A percentile compares a stretch with the other conserved stretches of the same genome.
These are phyloP conservation scores for Arachnomyces sp. DNA, from an alignment of 2,329 filamentous ascomycete genomes.

Conservation along the genomic window DNA sequence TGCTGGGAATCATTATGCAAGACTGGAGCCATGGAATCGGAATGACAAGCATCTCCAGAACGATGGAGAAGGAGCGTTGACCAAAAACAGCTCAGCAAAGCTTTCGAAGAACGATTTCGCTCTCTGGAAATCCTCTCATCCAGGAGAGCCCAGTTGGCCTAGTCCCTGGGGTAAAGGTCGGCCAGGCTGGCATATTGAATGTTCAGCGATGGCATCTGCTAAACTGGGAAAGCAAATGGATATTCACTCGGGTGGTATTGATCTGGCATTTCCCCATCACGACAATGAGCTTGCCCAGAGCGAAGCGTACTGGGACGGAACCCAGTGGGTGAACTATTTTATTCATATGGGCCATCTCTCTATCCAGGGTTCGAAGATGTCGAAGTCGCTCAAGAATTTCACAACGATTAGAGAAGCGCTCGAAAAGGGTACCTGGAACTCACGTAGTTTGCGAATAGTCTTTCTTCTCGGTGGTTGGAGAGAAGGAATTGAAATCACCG, in stretches of 20 bases:
- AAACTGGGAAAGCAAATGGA: slow-evolving; percentile 80
- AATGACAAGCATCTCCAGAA: slow-evolving; percentile 76
- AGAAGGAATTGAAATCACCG: slow-evolving; percentile 83
- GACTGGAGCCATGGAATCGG: slow-evolving; percentile 75
- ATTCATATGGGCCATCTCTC: slow-evolving; percentile 89
- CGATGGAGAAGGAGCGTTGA: slow-evolving; percentile 80
- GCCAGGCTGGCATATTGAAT: slow-evolving; percentile 96
- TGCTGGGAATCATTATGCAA: slow-evolving; percentile 75
- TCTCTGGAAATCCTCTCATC: slow-evolving; percentile 86
- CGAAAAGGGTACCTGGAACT: slow-evolving; percentile 60
- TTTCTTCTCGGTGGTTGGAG: slow-evolving; percentile 87
- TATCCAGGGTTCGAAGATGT: slow-evolving; percentile 91
- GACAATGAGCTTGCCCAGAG: slow-evolving; percentile 89
- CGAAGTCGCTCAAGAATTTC: slow-evolving; percentile 92
- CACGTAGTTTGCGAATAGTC: slow-evolving; percentile 72
- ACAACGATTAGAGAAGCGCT: slow-evolving; percentile 85
- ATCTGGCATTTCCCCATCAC: slow-evolving; percentile 85
- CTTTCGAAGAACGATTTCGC: slow-evolving; percentile 77
- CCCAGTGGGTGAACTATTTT: slow-evolving; percentile 92
- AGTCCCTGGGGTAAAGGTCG: slow-evolving; percentile 81
- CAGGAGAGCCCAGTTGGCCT: slow-evolving; percentile 84
- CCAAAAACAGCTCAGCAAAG: slow-evolving; percentile 55
- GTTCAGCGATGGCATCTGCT: slow-evolving; percentile 89
- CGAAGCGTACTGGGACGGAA: slow-evolving; percentile 66
- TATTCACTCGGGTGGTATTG: slow-evolving; percentile 87